phyloP scores from a whole-genome alignment of 495 filamentous ascomycete species.

The Xylaria scruposa region DNA sequence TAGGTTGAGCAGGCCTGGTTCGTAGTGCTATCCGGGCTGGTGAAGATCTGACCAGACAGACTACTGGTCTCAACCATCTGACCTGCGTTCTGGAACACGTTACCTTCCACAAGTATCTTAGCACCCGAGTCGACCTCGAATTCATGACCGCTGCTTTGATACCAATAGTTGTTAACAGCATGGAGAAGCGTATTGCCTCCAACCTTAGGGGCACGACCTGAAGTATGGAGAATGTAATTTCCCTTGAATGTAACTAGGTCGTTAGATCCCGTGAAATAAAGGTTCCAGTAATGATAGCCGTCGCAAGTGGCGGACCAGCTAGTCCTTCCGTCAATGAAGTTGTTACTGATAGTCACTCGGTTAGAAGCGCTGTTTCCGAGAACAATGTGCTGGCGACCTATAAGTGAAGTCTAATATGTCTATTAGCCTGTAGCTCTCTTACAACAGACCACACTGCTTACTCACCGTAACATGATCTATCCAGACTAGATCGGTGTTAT shows the following conservation, averaged over 20 bases:
- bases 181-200: slow-evolving; percentile 55
- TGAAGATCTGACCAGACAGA: slow-evolving; percentile 53
- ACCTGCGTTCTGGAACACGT: slow-evolving; percentile 60
- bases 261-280: slow-evolving; percentile 53
- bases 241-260: slow-evolving; percentile 52
- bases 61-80: slow-evolving; percentile 33
- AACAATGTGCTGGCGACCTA: slow-evolving; percentile 53
- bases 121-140: slow-evolving; percentile 61
- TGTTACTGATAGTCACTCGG: slow-evolving; percentile 52
- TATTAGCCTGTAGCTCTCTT: not conserved
- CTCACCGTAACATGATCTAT: slow-evolving; percentile 50
- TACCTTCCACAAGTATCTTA: slow-evolving; percentile 64
- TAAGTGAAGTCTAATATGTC: slow-evolving; percentile 46
- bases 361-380: slow-evolving; percentile 43
- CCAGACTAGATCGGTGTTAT: slow-evolving; percentile 44
- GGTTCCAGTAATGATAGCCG: slow-evolving; percentile 62
- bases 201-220: slow-evolving; percentile 60
- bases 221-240: slow-evolving; percentile 61
- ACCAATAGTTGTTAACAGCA: slow-evolving; percentile 67
- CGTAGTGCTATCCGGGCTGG: slow-evolving; percentile 43
- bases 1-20: slow-evolving; percentile 49
- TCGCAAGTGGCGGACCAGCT: slow-evolving; percentile 60
- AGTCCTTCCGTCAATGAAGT: slow-evolving; percentile 55
- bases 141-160: slow-evolving; percentile 58
- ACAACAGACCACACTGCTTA: slow-evolving; percentile 2